These are phyloP conservation scores for Polytrichum formosum DNA, from an alignment of 225 moss, liverwort and hornwort genomes.

Conservation along the genomic window DNA sequence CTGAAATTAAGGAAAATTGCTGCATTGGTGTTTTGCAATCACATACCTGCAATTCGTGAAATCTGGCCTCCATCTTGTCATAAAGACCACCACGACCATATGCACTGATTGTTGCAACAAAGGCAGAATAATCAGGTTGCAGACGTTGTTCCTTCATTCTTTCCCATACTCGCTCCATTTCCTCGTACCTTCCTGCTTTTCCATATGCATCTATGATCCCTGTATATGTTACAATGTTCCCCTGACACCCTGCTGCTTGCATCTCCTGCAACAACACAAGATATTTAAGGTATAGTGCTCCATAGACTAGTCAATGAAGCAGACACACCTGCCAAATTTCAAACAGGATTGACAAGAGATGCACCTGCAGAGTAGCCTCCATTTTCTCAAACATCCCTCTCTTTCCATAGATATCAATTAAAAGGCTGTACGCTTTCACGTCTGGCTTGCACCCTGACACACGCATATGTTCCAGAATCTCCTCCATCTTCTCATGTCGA, in stretches of 20 bases:
- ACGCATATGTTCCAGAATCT: constrained; percentile 54
- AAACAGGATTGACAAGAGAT: background rate
- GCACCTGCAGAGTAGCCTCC: constrained; percentile 70
- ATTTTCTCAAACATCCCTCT: constrained; percentile 71
- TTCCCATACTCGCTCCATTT: constrained; percentile 66
- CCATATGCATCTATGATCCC: constrained; percentile 74
- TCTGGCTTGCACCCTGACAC: constrained; percentile 60
- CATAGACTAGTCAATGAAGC: background rate
- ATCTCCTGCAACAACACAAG: constrained; percentile 40
- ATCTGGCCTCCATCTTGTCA: constrained; percentile 71
- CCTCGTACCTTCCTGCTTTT: constrained; percentile 57
- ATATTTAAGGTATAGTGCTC: background rate
- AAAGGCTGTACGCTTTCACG: constrained; percentile 68
- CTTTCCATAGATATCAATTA: constrained; percentile 73
- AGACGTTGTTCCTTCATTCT: constrained; percentile 47
- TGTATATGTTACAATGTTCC: constrained; percentile 73
- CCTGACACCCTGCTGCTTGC: constrained; percentile 65
- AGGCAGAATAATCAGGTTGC: constrained; percentile 64
- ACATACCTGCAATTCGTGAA: constrained; percentile 58
- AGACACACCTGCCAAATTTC: background rate
- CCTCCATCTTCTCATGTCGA: constrained; percentile 59
- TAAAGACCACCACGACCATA: constrained; percentile 69
- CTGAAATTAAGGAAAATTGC: constrained; percentile 1
- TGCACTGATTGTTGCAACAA: constrained; percentile 62
- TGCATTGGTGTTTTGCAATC: constrained; percentile 10